These are phyloP conservation scores for Gracilaria caudata DNA, from an alignment of 23 red algal species.

Conservation along the genomic window DNA sequence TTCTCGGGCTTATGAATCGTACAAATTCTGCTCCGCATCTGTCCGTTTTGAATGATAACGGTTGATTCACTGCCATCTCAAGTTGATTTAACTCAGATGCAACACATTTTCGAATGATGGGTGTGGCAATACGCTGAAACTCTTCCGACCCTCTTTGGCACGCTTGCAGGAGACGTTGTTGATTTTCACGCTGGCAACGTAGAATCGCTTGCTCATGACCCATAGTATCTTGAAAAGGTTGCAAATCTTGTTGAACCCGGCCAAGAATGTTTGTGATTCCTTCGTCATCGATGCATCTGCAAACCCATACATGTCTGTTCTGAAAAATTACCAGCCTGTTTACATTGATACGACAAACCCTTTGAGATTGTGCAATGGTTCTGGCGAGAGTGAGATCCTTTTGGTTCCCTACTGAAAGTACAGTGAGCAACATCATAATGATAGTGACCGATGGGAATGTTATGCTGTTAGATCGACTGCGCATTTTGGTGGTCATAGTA, in stretches of 20 bases:
- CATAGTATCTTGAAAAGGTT: neutral
- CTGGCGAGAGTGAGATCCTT: no score
- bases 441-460: no score
- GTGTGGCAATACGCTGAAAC: neutral
- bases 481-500: no score
- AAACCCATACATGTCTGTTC: constrained; percentile 37
- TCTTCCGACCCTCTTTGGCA: neutral
- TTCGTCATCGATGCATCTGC: constrained; percentile 7
- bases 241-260: neutral
- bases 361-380: neutral
- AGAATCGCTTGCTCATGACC: constrained; percentile 17
- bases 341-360: neutral
- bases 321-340: neutral
- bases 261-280: neutral
- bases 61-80: neutral
- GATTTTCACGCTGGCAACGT: constrained; percentile 5
- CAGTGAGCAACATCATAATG: no score
- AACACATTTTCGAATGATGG: constrained; percentile 7
- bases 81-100: neutral
- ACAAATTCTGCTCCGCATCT: constrained; percentile 8
- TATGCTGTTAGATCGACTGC: no score
- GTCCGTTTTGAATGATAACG: neutral
- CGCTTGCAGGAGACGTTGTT: constrained; percentile 5
- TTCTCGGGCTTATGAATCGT: constrained; percentile 5
- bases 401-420: no score